Percentiles rank a stretch among this genome's conserved stretches.
These are phyloP conservation scores for Citrus trifoliata DNA, from an alignment of 345 rosid species.

Conservation along the genomic window DNA sequence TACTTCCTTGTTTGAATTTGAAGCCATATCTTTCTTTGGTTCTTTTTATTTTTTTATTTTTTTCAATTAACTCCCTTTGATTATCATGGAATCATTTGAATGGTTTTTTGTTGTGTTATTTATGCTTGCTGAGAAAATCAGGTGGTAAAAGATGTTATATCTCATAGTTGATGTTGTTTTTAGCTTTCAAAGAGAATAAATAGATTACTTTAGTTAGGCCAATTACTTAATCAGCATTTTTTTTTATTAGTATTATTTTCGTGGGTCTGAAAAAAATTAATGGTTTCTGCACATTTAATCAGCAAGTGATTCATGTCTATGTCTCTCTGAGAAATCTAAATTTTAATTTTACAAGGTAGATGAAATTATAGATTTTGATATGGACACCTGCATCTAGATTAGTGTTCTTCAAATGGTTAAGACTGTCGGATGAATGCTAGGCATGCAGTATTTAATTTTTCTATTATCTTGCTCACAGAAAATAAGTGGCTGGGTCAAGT, in stretches of 20 bases:
- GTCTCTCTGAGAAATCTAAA: not conserved
- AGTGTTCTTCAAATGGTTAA: not conserved
- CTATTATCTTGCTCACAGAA: not conserved
- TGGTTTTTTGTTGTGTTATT: not conserved
- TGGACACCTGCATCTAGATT: not conserved
- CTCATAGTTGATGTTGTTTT: not conserved
- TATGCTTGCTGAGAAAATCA: not conserved
- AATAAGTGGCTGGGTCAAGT: not conserved
- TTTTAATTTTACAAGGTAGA: not conserved
- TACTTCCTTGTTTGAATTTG: not conserved
- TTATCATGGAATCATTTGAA: not conserved
- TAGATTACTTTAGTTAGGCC: not conserved
- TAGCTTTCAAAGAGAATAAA: not conserved
- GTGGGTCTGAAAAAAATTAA: not conserved
- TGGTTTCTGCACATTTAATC: not conserved
- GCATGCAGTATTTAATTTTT: not conserved
- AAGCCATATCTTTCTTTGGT: not conserved
- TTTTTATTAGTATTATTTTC: not conserved
- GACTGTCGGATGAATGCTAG: not conserved
- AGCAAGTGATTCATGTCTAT: not conserved
- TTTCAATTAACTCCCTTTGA: not conserved
- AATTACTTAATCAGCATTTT: not conserved
- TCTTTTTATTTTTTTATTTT: not conserved
- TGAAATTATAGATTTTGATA: not conserved
- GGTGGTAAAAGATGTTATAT: not conserved